Conservation (phyloP, 345 rosid genomes). For the Kernera saxatilis region DNA sequence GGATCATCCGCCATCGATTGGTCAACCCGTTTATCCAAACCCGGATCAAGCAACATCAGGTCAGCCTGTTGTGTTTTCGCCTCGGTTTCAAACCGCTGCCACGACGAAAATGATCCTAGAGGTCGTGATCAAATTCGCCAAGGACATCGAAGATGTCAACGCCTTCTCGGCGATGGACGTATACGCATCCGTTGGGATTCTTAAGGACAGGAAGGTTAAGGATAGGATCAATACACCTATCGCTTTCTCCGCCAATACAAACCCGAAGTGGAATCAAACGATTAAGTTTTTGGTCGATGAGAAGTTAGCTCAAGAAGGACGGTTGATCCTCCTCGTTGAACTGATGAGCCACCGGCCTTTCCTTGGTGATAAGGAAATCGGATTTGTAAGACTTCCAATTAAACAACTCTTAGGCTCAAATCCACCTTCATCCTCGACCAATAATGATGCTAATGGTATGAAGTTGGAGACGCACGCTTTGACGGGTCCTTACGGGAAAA, state of each 20-base stretch:
- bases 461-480: constrained; percentile 51
- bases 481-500: constrained; percentile 46
- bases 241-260: constrained; percentile 37
- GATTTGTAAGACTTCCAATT: constrained; percentile 56
- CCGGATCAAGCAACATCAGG: neutral
- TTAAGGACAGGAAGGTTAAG: constrained; percentile 34
- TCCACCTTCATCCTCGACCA: neutral
- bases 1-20: neutral
- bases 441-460: constrained; percentile 22
- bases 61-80: neutral
- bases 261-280: constrained; percentile 61
- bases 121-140: constrained; percentile 52
- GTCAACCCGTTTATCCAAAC: constrained; percentile 2
- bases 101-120: constrained; percentile 45
- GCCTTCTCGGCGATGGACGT: constrained; percentile 64
- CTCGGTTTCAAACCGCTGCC: constrained; percentile 2
- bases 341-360: constrained; percentile 49
- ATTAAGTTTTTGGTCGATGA: constrained; percentile 49
- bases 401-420: constrained; percentile 44
- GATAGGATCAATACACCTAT: constrained; percentile 43
- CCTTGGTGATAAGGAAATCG: constrained; percentile 63
- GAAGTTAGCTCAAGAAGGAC: constrained; percentile 41
- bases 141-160: constrained; percentile 50
- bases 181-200: constrained; percentile 49
- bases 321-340: constrained; percentile 41